phyloP scores from a whole-genome alignment of 164 flowering plant genomes.

The Brasenia schreberi region DNA sequence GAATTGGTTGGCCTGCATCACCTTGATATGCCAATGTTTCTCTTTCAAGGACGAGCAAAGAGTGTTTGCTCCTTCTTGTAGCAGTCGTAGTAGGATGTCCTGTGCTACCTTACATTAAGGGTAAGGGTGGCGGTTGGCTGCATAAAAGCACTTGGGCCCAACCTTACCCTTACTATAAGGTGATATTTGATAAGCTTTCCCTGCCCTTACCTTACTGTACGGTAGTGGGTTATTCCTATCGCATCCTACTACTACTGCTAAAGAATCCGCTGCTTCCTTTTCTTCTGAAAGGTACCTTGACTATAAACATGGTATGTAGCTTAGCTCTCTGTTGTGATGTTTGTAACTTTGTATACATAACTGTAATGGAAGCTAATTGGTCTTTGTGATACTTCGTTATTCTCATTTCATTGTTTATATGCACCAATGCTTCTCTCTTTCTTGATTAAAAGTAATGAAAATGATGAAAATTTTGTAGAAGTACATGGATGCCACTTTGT shows the following conservation, averaged over 20 bases:
- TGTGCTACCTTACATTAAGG: no score
- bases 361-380: not conserved
- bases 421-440: no score
- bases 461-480: no score
- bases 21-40: slow-evolving; percentile 6
- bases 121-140: no score
- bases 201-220: not conserved
- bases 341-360: not conserved
- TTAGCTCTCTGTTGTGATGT: not conserved
- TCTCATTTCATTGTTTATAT: no score
- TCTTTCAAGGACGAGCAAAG: not conserved
- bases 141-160: not conserved
- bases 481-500: no score
- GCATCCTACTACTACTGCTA: no score
- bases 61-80: not conserved
- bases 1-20: slow-evolving; percentile 29
- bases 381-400: no score
- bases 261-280: not conserved
- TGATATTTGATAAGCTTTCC: not conserved
- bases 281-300: not conserved
- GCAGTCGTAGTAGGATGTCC: not conserved
- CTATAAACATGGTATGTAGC: not conserved
- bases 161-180: not conserved
- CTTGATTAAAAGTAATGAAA: no score
- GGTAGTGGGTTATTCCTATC: no score